Conservation (phyloP, 331 rosid genomes). For the Quercus tomentella region DNA sequence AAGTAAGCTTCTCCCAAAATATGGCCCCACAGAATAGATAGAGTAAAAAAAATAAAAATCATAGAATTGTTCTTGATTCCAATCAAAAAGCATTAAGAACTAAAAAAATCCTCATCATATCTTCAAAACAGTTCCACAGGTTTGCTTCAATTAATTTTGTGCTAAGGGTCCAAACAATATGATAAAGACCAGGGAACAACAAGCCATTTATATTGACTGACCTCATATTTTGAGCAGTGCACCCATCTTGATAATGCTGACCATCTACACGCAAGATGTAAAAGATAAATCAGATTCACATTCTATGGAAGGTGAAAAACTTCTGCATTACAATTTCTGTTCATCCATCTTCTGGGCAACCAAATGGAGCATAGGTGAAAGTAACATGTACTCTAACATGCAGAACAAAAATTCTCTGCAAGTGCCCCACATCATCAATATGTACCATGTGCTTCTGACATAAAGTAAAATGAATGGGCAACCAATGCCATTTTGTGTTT, state of each 20-base stretch:
- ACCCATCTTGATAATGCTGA: slow-evolving; percentile 79
- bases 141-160: background rate
- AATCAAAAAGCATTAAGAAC: background rate
- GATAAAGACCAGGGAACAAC: slow-evolving; percentile 15
- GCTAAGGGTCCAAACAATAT: slow-evolving; percentile 1
- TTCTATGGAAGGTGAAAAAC: slow-evolving; percentile 1
- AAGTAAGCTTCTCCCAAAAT: background rate
- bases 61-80: background rate
- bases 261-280: slow-evolving; percentile 55
- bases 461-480: slow-evolving; percentile 1
- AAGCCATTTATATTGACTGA: slow-evolving; percentile 18
- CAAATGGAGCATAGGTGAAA: background rate
- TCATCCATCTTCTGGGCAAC: background rate
- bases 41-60: too few species aligned
- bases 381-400: background rate
- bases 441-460: background rate
- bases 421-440: background rate
- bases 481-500: slow-evolving; percentile 11
- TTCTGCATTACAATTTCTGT: background rate
- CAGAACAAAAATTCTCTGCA: background rate
- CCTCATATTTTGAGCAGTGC: slow-evolving; percentile 93
- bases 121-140: background rate
- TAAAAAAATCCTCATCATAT: background rate
- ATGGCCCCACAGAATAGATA: background rate
- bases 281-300: slow-evolving; percentile 20